These are phyloP conservation scores for Populus alba DNA, from an alignment of 345 rosid species.

Conservation along the genomic window DNA sequence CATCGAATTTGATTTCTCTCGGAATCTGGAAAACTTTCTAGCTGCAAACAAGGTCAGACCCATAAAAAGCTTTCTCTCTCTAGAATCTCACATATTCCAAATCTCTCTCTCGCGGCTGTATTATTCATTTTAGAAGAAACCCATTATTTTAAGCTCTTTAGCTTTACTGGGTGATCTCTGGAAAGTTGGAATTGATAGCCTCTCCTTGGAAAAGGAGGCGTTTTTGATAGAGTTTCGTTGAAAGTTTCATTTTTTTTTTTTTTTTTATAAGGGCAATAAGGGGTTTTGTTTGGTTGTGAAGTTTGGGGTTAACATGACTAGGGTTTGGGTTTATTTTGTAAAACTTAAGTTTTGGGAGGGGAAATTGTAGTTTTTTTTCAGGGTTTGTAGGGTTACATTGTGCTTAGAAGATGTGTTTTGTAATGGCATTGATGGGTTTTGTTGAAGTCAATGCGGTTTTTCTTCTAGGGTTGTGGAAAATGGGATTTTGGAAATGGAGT, in stretches of 20 bases:
- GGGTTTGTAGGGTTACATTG: not conserved
- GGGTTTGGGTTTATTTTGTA: not conserved
- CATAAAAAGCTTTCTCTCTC: slow-evolving; percentile 6
- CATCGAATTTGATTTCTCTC: slow-evolving; percentile 4
- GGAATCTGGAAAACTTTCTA: slow-evolving; percentile 12
- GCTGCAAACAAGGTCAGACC: slow-evolving; percentile 35
- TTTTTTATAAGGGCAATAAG: not conserved
- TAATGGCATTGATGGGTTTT: slow-evolving; percentile 6
- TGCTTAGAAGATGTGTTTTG: slow-evolving; percentile 5
- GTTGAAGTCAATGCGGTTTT: not conserved
- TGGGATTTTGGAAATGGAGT: slow-evolving; percentile 14
- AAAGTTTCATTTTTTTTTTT: no score
- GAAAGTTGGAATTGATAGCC: not conserved
- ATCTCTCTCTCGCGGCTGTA: slow-evolving; percentile 2
- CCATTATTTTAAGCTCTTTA: slow-evolving; percentile 2
- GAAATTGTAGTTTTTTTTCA: not conserved
- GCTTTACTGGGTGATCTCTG: slow-evolving; percentile 14
- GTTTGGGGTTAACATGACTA: not conserved
- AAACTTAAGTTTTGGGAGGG: slow-evolving; percentile 3
- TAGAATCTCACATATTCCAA: slow-evolving; percentile 3
- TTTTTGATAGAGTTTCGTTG: slow-evolving; percentile 7
- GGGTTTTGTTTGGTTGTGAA: not conserved
- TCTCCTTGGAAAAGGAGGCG: slow-evolving; percentile 11
- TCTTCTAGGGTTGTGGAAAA: slow-evolving; percentile 2
- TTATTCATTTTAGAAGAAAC: slow-evolving; percentile 1